Base-by-base conservation (phyloP, 345 rosid species). In the Fremontodendron californicum region DNA sequence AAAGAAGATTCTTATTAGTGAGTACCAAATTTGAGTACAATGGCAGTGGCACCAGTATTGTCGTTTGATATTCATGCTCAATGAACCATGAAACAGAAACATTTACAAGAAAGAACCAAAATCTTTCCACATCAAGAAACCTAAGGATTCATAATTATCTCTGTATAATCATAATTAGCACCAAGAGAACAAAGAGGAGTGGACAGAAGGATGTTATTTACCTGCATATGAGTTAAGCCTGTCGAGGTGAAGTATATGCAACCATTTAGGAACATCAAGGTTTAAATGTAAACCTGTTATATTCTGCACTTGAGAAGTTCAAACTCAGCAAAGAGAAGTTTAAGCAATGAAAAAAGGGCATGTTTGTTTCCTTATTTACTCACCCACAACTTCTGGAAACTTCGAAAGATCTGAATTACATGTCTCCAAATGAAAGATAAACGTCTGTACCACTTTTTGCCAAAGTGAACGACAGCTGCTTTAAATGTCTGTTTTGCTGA, bases 241-340 rank as follows among this genome's bases (percentile, higher is more conserved):
- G 87, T 93, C 97, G 86, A 96, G 72, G 78, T 84, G 86, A 82
- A 92, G 87, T 48, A 93, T 68, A 57, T 60, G 89, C 86, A 87
- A 82, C 93, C 91, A 90, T 86, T 88, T 96, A 70, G 93, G 94
- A 72, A 88, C 76, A 86, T 92, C 91, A 80, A 93, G 90, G 87
- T 90, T 86, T 75, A 93, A 75, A 63, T 79, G 90, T 71, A 93
- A 80, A 72, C 96, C 94, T 6, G 90, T 84, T 78, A 91, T 75
- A 87, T 86, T 86, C 99, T 96, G 97, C 92, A 89, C 48, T 75
- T 77, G 27, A 87, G 65, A 87, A 62, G 46, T 43, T 73, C 75
- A 71, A 84, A 71, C 72, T 81, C 77, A 83, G 78, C 35, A 73
- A 81, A 25, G 29, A 75, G 73, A 75, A 33, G 18, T 60, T 60